Evolutionary conservation across 2,329 filamentous ascomycete species (phyloP).

Genomic region (Didymella arachidicola): DNA sequence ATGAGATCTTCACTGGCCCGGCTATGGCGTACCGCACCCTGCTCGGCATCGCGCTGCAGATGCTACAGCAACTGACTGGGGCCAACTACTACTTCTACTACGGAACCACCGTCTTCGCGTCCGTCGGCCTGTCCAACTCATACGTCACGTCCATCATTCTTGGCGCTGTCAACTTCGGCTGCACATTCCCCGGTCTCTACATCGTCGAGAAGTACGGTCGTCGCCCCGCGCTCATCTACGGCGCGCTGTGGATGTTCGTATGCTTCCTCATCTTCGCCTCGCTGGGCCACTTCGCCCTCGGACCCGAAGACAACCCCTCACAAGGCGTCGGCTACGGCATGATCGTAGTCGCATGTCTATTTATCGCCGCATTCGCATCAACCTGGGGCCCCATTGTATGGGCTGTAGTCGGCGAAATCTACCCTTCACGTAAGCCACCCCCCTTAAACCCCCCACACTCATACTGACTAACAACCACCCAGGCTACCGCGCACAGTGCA

Average conservation of each 20-base stretch:
- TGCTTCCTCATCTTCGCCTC: conserved; percentile 66
- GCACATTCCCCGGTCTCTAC: conserved; percentile 57
- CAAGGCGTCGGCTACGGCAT: conserved; percentile 64
- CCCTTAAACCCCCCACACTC: neutral
- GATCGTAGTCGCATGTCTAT: conserved; percentile 73
- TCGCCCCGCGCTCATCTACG: conserved; percentile 55
- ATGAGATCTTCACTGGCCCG: conserved; percentile 71
- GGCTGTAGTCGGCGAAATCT: conserved; percentile 73
- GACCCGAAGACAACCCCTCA: conserved; percentile 46
- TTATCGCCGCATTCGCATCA: conserved; percentile 71
- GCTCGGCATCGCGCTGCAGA: conserved; percentile 69
- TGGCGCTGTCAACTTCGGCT: conserved; percentile 58
- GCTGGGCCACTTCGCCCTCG: conserved; percentile 55
- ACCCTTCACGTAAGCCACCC: conserved; percentile 57
- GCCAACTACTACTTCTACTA: conserved; percentile 67
- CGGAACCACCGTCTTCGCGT: conserved; percentile 56
- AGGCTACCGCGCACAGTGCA: conserved; percentile 56
- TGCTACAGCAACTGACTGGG: conserved; percentile 73
- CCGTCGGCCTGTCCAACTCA: conserved; percentile 52
- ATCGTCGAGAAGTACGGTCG: conserved; percentile 58
- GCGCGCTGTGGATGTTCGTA: conserved; percentile 59
- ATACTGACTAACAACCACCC: neutral
- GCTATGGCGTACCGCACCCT: conserved; percentile 72
- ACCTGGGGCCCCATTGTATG: conserved; percentile 77
- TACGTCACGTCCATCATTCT: conserved; percentile 59